Conservation (phyloP, 2,329 filamentous ascomycete genomes). For the Lachnellula hyalina region DNA sequence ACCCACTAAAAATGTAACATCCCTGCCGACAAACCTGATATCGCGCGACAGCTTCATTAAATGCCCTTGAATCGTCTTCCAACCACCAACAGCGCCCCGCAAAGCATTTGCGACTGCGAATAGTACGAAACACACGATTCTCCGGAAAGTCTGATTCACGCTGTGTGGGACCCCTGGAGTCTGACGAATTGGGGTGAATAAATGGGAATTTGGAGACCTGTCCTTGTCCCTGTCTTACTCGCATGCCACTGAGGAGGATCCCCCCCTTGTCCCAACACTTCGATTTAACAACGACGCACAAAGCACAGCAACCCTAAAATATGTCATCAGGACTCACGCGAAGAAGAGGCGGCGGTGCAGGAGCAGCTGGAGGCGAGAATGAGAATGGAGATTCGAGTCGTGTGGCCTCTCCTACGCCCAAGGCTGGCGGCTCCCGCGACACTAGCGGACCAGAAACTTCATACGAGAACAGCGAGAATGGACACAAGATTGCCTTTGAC, state of each 20-base stretch:
- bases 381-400: constrained; percentile 60
- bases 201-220: constrained; percentile 19
- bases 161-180: not conserved
- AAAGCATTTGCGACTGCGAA: not conserved
- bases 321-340: constrained; percentile 54
- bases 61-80: too few relatives aligned
- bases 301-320: constrained; percentile 14
- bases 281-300: constrained; percentile 15
- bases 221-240: constrained; percentile 14
- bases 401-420: constrained; percentile 60
- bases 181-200: constrained; percentile 7
- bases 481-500: constrained; percentile 97
- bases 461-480: constrained; percentile 89
- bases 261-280: constrained; percentile 21
- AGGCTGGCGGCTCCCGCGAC: constrained; percentile 53
- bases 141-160: not conserved
- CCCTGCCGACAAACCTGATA: not conserved
- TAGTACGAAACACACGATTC: not conserved
- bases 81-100: not conserved
- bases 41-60: not conserved
- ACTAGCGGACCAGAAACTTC: constrained; percentile 66
- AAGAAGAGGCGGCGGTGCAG: constrained; percentile 62
- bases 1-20: not conserved
- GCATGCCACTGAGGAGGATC: constrained; percentile 18
- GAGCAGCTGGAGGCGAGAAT: constrained; percentile 56